Conservation (phyloP, 1,284 basidiomycete genomes). For the Calocybe gambosa region DNA sequence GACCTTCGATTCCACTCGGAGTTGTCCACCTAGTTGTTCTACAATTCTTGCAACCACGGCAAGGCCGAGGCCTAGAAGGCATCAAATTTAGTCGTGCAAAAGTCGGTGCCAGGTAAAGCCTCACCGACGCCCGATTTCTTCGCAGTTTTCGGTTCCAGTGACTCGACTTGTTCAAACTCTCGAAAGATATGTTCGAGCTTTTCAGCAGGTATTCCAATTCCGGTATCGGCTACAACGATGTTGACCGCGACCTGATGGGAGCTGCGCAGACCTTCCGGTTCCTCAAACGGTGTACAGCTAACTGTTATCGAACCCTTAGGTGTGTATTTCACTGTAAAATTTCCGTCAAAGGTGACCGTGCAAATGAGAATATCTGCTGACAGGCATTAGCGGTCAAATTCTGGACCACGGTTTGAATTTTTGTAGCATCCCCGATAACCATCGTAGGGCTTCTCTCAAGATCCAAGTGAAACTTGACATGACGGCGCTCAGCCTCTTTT, state of each 20-base stretch:
- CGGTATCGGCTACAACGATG: constrained; percentile 73
- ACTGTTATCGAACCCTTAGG: constrained; percentile 60
- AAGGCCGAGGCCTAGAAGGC: constrained; percentile 58
- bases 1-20: constrained; percentile 73
- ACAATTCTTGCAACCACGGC: constrained; percentile 83
- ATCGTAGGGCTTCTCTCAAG: constrained; percentile 47
- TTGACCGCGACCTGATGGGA: constrained; percentile 56
- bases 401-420: constrained; percentile 77
- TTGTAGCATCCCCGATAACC: constrained; percentile 68
- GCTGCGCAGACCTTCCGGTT: constrained; percentile 45
- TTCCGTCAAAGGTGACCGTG: constrained; percentile 3
- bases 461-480: constrained; percentile 60
- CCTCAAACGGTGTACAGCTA: constrained; percentile 48
- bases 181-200: constrained; percentile 82
- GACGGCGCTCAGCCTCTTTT: constrained; percentile 67
- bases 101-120: constrained; percentile 14
- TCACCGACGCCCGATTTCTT: constrained; percentile 46
- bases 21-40: constrained; percentile 73
- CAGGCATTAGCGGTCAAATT: constrained; percentile 81
- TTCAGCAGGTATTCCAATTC: constrained; percentile 66
- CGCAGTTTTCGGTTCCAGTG: constrained; percentile 32
- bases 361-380: constrained; percentile 25
- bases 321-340: constrained; percentile 70
- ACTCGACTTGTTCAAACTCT: constrained; percentile 82
- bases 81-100: neutral